phyloP scores from a whole-genome alignment of 208 protist genomes.

The Trypanosoma boissoni region DNA sequence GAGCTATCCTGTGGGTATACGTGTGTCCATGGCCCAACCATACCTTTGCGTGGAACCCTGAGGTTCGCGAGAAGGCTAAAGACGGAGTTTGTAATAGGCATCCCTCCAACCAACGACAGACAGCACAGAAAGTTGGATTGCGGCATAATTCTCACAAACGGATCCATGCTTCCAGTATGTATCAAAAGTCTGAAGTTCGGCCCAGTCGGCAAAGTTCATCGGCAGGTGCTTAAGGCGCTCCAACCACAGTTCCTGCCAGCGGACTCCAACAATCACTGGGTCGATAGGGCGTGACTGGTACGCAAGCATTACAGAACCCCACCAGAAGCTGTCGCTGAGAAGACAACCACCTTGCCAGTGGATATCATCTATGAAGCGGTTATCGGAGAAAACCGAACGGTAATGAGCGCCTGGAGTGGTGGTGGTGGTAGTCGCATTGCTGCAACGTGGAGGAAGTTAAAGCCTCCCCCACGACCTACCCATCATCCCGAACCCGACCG shows the following conservation, averaged over 20 bases:
- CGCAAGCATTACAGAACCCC: slow-evolving; percentile 64
- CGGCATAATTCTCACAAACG: slow-evolving; percentile 46
- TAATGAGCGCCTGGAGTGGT: slow-evolving; percentile 56
- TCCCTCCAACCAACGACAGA: slow-evolving; percentile 60
- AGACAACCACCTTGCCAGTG: slow-evolving; percentile 70
- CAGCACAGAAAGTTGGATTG: slow-evolving; percentile 52
- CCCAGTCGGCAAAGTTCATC: slow-evolving; percentile 48
- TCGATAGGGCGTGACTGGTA: slow-evolving; percentile 48
- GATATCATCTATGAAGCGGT: slow-evolving; percentile 69
- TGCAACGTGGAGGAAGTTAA: slow-evolving; percentile 68
- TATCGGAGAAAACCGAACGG: slow-evolving; percentile 62
- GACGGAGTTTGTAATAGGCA: slow-evolving; percentile 56
- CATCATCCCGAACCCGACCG: slow-evolving; percentile 63
- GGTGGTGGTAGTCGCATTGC: slow-evolving; percentile 46
- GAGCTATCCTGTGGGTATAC: slow-evolving; percentile 59
- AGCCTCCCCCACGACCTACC: slow-evolving; percentile 67
- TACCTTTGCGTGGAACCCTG: slow-evolving; percentile 45
- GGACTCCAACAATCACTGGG: slow-evolving; percentile 36
- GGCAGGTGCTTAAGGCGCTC: slow-evolving; percentile 46
- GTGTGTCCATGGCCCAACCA: slow-evolving; percentile 63
- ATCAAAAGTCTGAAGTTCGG: slow-evolving; percentile 49
- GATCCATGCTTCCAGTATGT: slow-evolving; percentile 64
- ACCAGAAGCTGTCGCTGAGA: slow-evolving; percentile 75
- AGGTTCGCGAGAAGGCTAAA: slow-evolving; percentile 48
- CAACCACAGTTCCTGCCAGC: slow-evolving; percentile 51